Base-by-base conservation (phyloP, 495 filamentous ascomycete genomes). In the Beverwykella pulmonaria region DNA sequence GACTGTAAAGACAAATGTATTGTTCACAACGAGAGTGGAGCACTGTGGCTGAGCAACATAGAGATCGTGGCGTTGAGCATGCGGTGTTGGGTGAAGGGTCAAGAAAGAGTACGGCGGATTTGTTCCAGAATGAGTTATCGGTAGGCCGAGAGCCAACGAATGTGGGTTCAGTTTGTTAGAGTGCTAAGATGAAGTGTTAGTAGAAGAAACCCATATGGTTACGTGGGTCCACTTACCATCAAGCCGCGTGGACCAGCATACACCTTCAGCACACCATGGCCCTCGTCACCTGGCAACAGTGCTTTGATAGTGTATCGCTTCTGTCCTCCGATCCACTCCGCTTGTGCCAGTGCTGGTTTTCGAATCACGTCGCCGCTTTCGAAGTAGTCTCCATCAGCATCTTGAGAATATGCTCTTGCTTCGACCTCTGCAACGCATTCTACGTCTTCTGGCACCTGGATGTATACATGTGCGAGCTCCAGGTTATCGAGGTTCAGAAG, bases 1-100 rank as follows among this genome's bases (percentile, higher is more conserved):
- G 53, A 98, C 89, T 55, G 89, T 88, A 73, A 99, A 99, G 25
- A 99, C 93, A 73, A 96, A 99, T 7, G 94, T 99, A 74, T 98
- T 98, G 79, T 97, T 96, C 46, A 95, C 77, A 9, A 91, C 92
- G 12, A 99, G 80, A 22, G 84, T 84, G 39, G 88, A 82, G 73
- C 94, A 98, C 75, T 98, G 95, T 0, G 95, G 94, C 70, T 97
- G 93, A 32, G 89, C 90, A 71, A 99, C 89, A 77, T 99, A 99
- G 67, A 99, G 85, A 69, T 98, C 94, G 75, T 99, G 93, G 22
- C 94, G 87, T 71, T 95, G 91, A 46, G 94, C 95, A 75, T 98
- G 95, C 12, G 94, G 95, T 0, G 94, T 99, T 1, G 95, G 94
- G 76, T 99, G 94, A 14, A 93, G 90, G 30, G 89, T 86, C 36